These are phyloP conservation scores for Diospyros lotus DNA, from an alignment of 148 eudicot genomes.

Conservation along the genomic window DNA sequence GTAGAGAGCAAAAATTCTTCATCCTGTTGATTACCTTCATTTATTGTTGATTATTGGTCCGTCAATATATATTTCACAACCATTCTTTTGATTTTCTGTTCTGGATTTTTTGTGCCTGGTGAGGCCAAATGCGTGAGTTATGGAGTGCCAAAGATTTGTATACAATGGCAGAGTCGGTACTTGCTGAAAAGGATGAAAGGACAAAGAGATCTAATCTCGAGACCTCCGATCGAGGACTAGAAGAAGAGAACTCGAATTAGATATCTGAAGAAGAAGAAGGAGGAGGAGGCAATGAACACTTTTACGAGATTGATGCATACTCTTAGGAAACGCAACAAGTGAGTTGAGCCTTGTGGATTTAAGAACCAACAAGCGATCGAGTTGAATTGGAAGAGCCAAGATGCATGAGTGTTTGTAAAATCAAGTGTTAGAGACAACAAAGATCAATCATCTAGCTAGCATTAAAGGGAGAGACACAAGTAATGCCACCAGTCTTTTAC, in stretches of 20 bases:
- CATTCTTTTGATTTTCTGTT: not conserved
- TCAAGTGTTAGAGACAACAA: too few relatives aligned
- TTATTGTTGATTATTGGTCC: not conserved
- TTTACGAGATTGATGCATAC: conserved; percentile 56
- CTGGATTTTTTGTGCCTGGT: not conserved
- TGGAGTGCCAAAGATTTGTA: not conserved
- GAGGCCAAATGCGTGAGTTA: too few relatives aligned
- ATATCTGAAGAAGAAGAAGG: conserved; percentile 37
- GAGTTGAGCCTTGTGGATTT: conserved; percentile 59
- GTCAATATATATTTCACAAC: not conserved
- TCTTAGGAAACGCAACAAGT: conserved; percentile 53
- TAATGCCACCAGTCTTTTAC: too few relatives aligned
- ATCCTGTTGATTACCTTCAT: not conserved
- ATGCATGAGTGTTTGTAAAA: too few relatives aligned
- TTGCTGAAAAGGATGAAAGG: conserved; percentile 50
- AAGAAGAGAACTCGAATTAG: conserved; percentile 58
- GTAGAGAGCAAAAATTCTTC: not conserved
- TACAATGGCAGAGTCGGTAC: conserved; percentile 33
- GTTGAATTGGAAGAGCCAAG: too few relatives aligned
- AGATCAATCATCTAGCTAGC: too few relatives aligned
- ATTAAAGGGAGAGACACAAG: too few relatives aligned
- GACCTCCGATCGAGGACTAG: conserved; percentile 57
- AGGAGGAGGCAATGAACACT: conserved; percentile 63
- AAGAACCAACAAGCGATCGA: too few relatives aligned
- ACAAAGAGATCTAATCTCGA: conserved; percentile 57